These are phyloP conservation scores for Chalciporus piperatus DNA, from an alignment of 768 basidiomycete species.

Conservation along the genomic window DNA sequence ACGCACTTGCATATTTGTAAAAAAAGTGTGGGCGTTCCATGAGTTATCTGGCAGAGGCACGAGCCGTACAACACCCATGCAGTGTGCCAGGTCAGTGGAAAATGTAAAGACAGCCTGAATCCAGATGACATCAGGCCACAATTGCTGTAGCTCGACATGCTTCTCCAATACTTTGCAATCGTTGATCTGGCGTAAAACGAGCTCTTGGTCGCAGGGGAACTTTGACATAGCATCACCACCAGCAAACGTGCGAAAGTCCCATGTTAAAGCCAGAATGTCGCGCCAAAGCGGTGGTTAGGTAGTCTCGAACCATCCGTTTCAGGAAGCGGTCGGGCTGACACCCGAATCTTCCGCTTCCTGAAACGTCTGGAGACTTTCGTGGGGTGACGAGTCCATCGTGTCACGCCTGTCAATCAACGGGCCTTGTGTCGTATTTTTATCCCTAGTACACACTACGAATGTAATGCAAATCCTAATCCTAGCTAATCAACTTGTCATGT, in stretches of 20 bases:
- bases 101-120: conserved; percentile 3
- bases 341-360: too few relatives aligned
- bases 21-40: conserved; percentile 60
- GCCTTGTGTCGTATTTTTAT: too few relatives aligned
- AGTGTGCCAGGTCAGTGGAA: neutral
- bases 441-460: too few relatives aligned
- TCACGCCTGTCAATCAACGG: too few relatives aligned
- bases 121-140: conserved; percentile 56
- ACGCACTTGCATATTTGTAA: conserved; percentile 50
- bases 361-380: too few relatives aligned
- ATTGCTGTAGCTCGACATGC: conserved; percentile 23
- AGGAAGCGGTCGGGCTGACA: too few relatives aligned
- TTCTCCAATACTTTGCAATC: neutral
- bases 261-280: conserved; percentile 39
- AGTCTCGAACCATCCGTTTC: too few relatives aligned
- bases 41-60: conserved; percentile 35
- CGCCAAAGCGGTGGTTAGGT: conserved; percentile 3
- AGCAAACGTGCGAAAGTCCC: conserved; percentile 48
- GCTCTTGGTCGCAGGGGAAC: conserved; percentile 32
- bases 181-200: conserved; percentile 15
- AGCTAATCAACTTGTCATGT: too few relatives aligned
- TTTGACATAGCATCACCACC: conserved; percentile 32
- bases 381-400: too few relatives aligned
- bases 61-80: conserved; percentile 24
- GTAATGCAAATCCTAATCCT: too few relatives aligned